Conservation (phyloP, 2,329 filamentous ascomycete species). For the Gremmenia infestans region DNA sequence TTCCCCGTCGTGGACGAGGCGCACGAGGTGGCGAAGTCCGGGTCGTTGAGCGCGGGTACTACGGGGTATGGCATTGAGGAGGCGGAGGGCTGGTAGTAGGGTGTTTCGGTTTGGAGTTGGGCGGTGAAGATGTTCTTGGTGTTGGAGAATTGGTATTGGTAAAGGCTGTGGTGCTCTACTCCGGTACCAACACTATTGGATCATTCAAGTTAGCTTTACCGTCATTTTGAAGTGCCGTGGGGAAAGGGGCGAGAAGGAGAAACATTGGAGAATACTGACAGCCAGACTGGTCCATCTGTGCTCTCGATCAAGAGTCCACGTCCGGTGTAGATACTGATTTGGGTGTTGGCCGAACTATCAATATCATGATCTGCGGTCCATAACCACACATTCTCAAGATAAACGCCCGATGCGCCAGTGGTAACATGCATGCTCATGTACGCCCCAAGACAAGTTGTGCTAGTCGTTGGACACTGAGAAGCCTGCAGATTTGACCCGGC, state of each 20-base stretch:
- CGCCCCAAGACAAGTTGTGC: constrained; percentile 30
- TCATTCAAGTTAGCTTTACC: constrained; percentile 5
- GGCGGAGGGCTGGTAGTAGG: constrained; percentile 18
- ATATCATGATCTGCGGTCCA: constrained; percentile 41
- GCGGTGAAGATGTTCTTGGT: constrained; percentile 25
- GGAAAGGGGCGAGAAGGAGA: neutral
- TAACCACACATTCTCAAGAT: constrained; percentile 43
- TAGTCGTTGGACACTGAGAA: constrained; percentile 60
- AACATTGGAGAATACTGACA: constrained; percentile 34
- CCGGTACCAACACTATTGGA: constrained; percentile 38
- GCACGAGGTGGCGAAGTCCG: constrained; percentile 38
- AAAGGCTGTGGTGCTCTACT: constrained; percentile 48
- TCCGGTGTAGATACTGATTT: constrained; percentile 49
- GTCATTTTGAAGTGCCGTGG: neutral
- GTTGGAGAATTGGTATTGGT: constrained; percentile 47
- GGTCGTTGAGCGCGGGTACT: constrained; percentile 34
- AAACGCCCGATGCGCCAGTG: constrained; percentile 37
- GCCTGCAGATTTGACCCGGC: constrained; percentile 40
- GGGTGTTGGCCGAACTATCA: constrained; percentile 39
- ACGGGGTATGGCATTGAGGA: constrained; percentile 1
- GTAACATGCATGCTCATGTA: constrained; percentile 34
- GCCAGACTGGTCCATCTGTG: constrained; percentile 44
- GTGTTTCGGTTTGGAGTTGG: constrained; percentile 25
- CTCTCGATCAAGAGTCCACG: constrained; percentile 35
- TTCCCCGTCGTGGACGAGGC: constrained; percentile 27